phyloP scores from a whole-genome alignment of 805 yeast genomes.

The Saccharomycopsis fibuligera region DNA sequence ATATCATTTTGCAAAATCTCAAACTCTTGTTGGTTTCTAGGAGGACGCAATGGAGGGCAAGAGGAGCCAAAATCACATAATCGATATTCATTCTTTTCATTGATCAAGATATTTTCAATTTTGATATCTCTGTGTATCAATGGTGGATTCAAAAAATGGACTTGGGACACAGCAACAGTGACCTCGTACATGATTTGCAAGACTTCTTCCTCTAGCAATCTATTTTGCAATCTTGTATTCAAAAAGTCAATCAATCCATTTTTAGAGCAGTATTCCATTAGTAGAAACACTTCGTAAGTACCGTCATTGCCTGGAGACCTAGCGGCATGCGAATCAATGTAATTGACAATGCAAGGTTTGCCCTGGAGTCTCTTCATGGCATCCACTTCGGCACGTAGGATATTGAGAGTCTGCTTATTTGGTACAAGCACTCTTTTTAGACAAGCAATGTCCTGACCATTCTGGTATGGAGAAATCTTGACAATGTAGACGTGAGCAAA shows the following conservation, averaged over 20 bases:
- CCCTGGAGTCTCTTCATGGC: slow-evolving; percentile 90
- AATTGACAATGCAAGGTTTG: slow-evolving; percentile 73
- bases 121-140: slow-evolving; percentile 81
- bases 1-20: slow-evolving; percentile 77
- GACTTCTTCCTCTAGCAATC: slow-evolving; percentile 63
- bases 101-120: slow-evolving; percentile 88
- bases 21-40: slow-evolving; percentile 66
- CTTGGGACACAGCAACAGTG: slow-evolving; percentile 67
- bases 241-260: slow-evolving; percentile 75
- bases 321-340: slow-evolving; percentile 93
- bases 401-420: slow-evolving; percentile 73
- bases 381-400: slow-evolving; percentile 90
- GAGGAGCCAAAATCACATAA: slow-evolving; percentile 94
- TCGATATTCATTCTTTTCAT: slow-evolving; percentile 61
- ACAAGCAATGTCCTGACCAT: slow-evolving; percentile 60
- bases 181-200: slow-evolving; percentile 62
- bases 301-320: slow-evolving; percentile 48
- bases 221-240: slow-evolving; percentile 63
- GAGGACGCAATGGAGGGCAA: slow-evolving; percentile 63
- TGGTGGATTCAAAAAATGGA: slow-evolving; percentile 69
- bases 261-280: slow-evolving; percentile 75
- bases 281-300: slow-evolving; percentile 65
- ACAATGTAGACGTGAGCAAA: slow-evolving; percentile 93
- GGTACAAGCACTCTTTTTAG: slow-evolving; percentile 95
- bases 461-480: slow-evolving; percentile 52